Base-by-base conservation (phyloP, 371 early-diverging fungal species). In the Syncephalastrum sp. region DNA sequence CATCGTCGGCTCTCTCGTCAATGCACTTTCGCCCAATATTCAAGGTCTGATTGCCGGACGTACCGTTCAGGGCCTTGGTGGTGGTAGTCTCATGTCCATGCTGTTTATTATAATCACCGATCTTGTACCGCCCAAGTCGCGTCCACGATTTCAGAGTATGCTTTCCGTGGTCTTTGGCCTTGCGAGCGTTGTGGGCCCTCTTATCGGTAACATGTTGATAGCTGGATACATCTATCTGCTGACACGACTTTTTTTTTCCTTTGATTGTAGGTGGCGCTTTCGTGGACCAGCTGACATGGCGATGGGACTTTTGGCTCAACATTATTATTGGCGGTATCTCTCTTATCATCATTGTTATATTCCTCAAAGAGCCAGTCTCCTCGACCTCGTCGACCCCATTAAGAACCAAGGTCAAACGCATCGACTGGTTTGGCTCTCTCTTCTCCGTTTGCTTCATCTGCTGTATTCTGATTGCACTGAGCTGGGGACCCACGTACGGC, bases 41-140 rank as follows among this genome's bases (percentile, higher is more conserved):
- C 62, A 61, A 15, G 75, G 81, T 63, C 67, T 91, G 51, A 86
- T 91, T 50, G 76, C 83, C 17, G 85, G 86, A 27, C 83, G 91
- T 16, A 82, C 82, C 0, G 67, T 90, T n/a, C 82, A 89, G 60
- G 90, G 91, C 5, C 67, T 87, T 23, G 91, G 89, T 41, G 88
- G 87, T 51, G 90, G 85, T 15, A 82, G 87, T 17, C 67, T 91
- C 21, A 75, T 87, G 59, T 74, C 86, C 12, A 69, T 86, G 70
- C 79, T 82, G 16, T 79, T 88, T 53, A 89, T 94, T 54, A 85
- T 92, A 55, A 84, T 94, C 48, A 81, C 92, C 2, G 96, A 95
- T 53, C 69, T 94, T 25, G 63, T 68, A 0, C 72, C 89, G 10
- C 44, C 89, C 15, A 66, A 78, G 12, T 81, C 91, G 21, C 81